A percentile compares a stretch with the other conserved stretches of the same genome.
phyloP scores from a whole-genome alignment of 352 stramenopile species.

The Globisporangium camurandrum region DNA sequence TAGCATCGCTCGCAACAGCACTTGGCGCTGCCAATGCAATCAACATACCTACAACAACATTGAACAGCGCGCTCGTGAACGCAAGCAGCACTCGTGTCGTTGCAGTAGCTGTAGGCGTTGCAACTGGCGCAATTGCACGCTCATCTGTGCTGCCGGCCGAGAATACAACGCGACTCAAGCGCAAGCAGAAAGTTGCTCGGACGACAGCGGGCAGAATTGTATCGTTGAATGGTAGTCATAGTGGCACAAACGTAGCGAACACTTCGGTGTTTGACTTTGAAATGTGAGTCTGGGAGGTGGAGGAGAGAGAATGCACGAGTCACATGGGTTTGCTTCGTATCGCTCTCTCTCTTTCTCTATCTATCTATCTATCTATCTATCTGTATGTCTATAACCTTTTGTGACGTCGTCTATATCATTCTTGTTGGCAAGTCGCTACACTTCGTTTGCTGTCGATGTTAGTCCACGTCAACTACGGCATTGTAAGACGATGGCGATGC shows the following conservation, averaged over 20 bases:
- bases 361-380: no score
- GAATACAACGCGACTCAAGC: neutral
- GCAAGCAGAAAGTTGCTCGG: neutral
- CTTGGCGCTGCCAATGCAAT: neutral
- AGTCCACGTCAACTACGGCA: no score
- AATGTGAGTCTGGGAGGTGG: neutral
- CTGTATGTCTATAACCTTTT: no score
- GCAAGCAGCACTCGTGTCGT: neutral
- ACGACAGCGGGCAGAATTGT: neutral
- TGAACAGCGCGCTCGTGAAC: neutral
- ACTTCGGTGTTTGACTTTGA: conserved; percentile 4
- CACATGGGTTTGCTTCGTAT: no score
- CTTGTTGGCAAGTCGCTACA: no score
- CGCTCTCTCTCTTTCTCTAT: no score
- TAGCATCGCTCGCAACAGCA: neutral
- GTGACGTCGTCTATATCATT: no score
- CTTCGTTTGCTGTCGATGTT: no score
- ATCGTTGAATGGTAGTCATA: neutral
- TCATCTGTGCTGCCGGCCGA: no score
- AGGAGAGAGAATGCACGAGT: neutral
- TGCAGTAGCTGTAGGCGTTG: no score
- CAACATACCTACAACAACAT: neutral
- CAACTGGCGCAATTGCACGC: no score
- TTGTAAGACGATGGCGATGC: no score
- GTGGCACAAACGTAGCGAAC: neutral